Percentiles rank a stretch among this genome's conserved stretches.
Conservation (phyloP, 176 grass and related monocot genomes). For the Cymbopogon citratus region DNA sequence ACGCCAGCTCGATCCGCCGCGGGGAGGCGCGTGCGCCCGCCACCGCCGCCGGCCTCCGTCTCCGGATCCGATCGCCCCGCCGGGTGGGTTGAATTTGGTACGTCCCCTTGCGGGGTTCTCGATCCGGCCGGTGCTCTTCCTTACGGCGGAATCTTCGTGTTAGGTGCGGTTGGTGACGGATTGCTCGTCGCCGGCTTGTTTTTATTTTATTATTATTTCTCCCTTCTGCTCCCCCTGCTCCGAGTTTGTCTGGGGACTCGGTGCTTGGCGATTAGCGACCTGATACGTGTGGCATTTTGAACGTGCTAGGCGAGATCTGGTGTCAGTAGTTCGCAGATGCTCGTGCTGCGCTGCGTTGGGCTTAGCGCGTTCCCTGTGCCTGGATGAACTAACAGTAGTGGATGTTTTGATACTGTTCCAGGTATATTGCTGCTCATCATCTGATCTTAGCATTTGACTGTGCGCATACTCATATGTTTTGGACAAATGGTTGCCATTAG, state of each 20-base stretch:
- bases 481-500: background rate
- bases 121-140: background rate
- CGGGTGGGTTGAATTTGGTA: background rate
- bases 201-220: too few species aligned
- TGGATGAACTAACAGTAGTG: background rate
- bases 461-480: background rate
- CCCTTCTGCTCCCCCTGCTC: background rate
- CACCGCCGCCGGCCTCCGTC: background rate
- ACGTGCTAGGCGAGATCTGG: conserved; percentile 7
- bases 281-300: background rate
- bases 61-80: conserved; percentile 22
- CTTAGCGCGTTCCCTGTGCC: background rate
- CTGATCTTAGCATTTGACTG: background rate
- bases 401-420: background rate
- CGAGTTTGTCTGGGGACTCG: background rate
- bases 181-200: background rate
- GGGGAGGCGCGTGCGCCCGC: too few species aligned
- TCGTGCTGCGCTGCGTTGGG: background rate
- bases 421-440: background rate
- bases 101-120: background rate
- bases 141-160: conserved; percentile 22
- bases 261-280: background rate
- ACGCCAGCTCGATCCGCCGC: too few species aligned
- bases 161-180: conserved; percentile 25
- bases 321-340: background rate